phyloP scores from a whole-genome alignment of 1,284 basidiomycete genomes.

The Ceratobasidium sp. region DNA sequence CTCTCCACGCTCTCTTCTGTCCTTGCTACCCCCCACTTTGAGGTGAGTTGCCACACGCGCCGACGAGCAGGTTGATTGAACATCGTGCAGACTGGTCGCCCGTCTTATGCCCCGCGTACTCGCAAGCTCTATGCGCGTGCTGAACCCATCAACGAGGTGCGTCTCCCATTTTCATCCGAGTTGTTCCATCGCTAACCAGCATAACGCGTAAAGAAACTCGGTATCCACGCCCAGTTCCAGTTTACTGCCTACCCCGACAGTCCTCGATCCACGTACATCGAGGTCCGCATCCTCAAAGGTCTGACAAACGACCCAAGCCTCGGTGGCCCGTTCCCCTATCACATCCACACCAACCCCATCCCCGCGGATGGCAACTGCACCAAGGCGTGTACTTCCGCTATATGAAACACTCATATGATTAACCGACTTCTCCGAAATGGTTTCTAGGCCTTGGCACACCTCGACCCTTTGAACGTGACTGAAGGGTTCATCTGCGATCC shows the following conservation, averaged over 20 bases:
- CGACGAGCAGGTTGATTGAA: neutral
- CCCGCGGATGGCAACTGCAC: conserved; percentile 48
- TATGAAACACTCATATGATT: neutral
- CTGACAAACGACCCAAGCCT: conserved; percentile 29
- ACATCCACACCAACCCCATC: conserved; percentile 51
- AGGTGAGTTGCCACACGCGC: neutral
- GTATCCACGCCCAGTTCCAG: conserved; percentile 36
- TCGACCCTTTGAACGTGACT: conserved; percentile 50
- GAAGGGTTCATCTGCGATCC: conserved; percentile 50
- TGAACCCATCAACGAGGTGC: neutral
- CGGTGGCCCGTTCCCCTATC: conserved; percentile 42
- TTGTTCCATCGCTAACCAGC: neutral
- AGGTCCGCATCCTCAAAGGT: conserved; percentile 33
- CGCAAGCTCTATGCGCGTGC: conserved; percentile 24
- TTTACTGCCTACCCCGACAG: conserved; percentile 38
- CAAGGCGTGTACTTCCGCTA: conserved; percentile 28
- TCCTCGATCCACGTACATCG: conserved; percentile 37
- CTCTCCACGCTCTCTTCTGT: conserved; percentile 28
- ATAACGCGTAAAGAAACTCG: conserved; percentile 9
- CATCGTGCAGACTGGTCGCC: neutral
- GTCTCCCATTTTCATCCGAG: neutral
- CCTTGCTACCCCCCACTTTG: conserved; percentile 7
- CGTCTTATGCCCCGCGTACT: neutral
- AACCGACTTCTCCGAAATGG: conserved; percentile 2
- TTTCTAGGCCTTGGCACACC: conserved; percentile 49